Percentiles rank a stretch among this genome's conserved stretches.
phyloP scores from a whole-genome alignment of 2,329 filamentous ascomycete species.

The Nannizziopsis barbatae region DNA sequence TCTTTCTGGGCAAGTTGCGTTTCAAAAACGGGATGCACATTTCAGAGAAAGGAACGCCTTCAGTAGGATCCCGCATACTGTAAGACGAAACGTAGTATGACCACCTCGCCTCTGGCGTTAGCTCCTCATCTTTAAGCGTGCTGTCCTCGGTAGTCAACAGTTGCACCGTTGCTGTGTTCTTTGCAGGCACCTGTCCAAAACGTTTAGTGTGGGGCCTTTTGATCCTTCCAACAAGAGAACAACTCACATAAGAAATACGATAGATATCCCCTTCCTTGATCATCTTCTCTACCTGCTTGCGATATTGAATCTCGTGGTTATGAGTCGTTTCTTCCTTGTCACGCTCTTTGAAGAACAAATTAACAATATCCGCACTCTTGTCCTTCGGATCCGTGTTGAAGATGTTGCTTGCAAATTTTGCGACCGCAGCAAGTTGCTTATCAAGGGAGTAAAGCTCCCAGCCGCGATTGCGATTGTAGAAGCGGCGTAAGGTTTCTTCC shows the following conservation, averaged over 20 bases:
- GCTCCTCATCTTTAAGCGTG: slow-evolving; percentile 62
- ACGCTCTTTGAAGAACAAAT: slow-evolving; percentile 72
- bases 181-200: slow-evolving; percentile 49
- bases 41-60: slow-evolving; percentile 56
- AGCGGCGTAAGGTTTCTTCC: slow-evolving; percentile 82
- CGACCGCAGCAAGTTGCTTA: slow-evolving; percentile 71
- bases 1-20: slow-evolving; percentile 55
- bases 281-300: slow-evolving; percentile 84
- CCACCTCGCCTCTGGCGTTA: slow-evolving; percentile 57
- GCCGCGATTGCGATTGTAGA: slow-evolving; percentile 69
- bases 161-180: slow-evolving; percentile 59
- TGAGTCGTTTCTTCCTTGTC: slow-evolving; percentile 77
- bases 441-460: slow-evolving; percentile 92
- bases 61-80: slow-evolving; percentile 77
- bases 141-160: slow-evolving; percentile 80
- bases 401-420: slow-evolving; percentile 70
- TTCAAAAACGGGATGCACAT: slow-evolving; percentile 59
- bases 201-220: slow-evolving; percentile 7
- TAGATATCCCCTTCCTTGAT: slow-evolving; percentile 90
- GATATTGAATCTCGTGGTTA: slow-evolving; percentile 76
- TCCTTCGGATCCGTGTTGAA: slow-evolving; percentile 81
- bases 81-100: slow-evolving; percentile 93
- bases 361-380: slow-evolving; percentile 81
- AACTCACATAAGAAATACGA: slow-evolving; percentile 76
- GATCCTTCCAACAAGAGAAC: not conserved